phyloP scores from a whole-genome alignment of 1,284 basidiomycete genomes.

The Singerocomus rubriflavus region DNA sequence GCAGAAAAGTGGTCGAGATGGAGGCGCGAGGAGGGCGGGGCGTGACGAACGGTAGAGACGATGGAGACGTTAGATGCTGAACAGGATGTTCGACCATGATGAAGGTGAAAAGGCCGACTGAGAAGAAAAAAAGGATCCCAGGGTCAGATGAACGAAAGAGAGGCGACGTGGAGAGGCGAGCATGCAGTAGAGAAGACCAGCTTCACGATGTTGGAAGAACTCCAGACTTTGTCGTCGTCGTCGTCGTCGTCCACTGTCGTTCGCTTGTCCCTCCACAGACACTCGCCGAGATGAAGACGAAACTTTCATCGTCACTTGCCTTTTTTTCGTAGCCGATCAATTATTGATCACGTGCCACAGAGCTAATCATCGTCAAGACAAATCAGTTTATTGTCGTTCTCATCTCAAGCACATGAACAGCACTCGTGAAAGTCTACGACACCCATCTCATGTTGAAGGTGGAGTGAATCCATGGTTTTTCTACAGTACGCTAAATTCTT shows the following conservation, averaged over 20 bases:
- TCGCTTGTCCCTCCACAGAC: constrained; percentile 6
- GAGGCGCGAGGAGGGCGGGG: constrained; percentile 31
- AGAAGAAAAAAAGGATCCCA: not conserved
- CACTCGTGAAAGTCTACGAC: not conserved
- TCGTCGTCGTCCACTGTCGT: not conserved
- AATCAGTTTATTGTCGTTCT: not conserved
- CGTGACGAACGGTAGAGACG: constrained; percentile 28
- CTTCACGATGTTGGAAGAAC: constrained; percentile 15
- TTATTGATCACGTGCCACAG: constrained; percentile 20
- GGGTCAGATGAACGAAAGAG: constrained; percentile 7
- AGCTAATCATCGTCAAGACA: constrained; percentile 5
- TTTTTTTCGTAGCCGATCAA: constrained; percentile 31
- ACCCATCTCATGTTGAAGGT: no score
- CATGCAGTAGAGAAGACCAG: constrained; percentile 33
- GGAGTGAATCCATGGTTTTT: not conserved
- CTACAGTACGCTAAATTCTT: not conserved
- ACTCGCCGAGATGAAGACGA: constrained; percentile 5
- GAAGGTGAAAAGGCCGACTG: constrained; percentile 1
- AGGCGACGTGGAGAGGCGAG: constrained; percentile 1
- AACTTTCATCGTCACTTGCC: constrained; percentile 30
- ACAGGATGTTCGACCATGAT: constrained; percentile 22
- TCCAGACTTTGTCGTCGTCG: constrained; percentile 5
- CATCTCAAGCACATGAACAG: not conserved
- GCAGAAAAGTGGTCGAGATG: constrained; percentile 27
- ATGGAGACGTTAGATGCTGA: constrained; percentile 23